A percentile compares a stretch with the other conserved stretches of the same genome.
These are phyloP conservation scores for Besnoitia besnoiti DNA, from an alignment of 169 alveolate species.

Conservation along the genomic window DNA sequence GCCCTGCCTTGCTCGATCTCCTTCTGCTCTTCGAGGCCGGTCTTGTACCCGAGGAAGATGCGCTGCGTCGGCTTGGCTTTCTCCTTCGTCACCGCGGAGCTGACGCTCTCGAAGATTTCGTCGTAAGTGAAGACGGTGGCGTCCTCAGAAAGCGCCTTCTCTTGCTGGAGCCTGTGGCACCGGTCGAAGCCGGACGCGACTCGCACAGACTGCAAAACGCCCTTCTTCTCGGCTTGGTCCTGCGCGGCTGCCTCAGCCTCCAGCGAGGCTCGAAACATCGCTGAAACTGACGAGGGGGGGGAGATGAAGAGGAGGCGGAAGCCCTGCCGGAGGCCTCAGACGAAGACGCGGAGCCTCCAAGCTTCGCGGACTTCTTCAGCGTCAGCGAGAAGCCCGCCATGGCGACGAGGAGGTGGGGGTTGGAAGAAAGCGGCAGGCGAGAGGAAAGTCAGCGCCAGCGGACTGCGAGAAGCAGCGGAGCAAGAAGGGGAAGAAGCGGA, in stretches of 20 bases:
- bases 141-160: conserved; percentile 48
- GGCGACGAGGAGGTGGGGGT: not conserved
- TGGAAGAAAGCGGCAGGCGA: not conserved
- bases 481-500: not conserved
- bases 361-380: not conserved
- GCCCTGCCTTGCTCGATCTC: not conserved
- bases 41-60: conserved; percentile 23
- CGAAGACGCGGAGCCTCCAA: not conserved
- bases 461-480: not conserved
- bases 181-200: not conserved
- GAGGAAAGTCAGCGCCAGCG: not conserved
- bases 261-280: conserved; percentile 15
- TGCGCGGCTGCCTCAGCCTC: not conserved
- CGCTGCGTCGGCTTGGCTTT: not conserved
- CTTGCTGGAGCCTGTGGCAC: not conserved
- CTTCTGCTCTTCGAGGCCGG: not conserved
- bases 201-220: conserved; percentile 34
- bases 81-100: conserved; percentile 38
- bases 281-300: not conserved
- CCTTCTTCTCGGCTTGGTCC: not conserved
- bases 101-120: conserved; percentile 50
- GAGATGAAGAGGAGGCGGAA: not conserved
- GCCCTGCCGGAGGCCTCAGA: not conserved
- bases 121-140: conserved; percentile 48
- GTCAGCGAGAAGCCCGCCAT: not conserved